A percentile compares a stretch with the other conserved stretches of the same genome.
These are phyloP conservation scores for Hondaea fermentalgiana DNA, from an alignment of 108 stramenopile species.

Conservation along the genomic window DNA sequence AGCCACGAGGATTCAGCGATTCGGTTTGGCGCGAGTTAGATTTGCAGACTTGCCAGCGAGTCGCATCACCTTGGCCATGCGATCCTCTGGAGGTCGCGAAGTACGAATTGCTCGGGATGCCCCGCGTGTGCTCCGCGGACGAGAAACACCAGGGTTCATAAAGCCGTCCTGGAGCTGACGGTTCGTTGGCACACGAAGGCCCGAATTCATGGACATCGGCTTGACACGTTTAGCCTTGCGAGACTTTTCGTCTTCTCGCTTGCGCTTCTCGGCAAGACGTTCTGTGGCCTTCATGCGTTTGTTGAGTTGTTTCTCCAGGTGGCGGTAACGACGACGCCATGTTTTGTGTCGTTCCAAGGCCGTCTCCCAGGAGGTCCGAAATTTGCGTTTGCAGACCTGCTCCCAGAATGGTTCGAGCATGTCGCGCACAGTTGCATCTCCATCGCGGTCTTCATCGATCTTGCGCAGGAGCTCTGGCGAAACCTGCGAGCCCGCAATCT, in stretches of 20 bases:
- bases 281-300: neutral
- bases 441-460: neutral
- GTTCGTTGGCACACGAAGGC: neutral
- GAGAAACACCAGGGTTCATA: neutral
- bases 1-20: neutral
- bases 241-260: neutral
- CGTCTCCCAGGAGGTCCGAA: neutral
- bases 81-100: neutral
- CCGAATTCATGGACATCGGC: neutral
- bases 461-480: neutral
- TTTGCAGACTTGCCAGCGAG: neutral
- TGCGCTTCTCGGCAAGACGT: neutral
- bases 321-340: neutral
- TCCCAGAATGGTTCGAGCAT: neutral
- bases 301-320: neutral
- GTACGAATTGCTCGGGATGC: neutral
- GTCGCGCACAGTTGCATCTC: neutral
- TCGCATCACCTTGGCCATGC: neutral
- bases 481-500: neutral
- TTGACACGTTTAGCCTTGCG: neutral
- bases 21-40: neutral
- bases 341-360: neutral
- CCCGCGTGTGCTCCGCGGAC: neutral
- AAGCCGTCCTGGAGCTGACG: neutral
- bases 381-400: neutral